Conservation (phyloP, 768 basidiomycete species). For the Leucocoprinus leucothites region DNA sequence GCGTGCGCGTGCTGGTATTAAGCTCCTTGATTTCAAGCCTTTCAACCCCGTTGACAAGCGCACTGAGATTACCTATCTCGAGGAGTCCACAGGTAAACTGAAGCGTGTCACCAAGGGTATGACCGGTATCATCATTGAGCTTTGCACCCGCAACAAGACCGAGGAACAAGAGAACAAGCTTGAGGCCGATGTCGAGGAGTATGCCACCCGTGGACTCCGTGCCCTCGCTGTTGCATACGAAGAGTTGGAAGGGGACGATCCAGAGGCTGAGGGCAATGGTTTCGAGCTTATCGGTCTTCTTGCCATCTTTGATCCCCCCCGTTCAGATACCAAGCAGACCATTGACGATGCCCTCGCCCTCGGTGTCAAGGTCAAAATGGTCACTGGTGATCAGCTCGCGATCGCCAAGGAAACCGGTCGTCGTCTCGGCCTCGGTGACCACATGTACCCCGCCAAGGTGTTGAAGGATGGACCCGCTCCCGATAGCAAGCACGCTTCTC, state of each 20-base stretch:
- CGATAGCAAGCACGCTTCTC: slow-evolving; percentile 73
- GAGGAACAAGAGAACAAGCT: slow-evolving; percentile 87
- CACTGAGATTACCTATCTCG: slow-evolving; percentile 96
- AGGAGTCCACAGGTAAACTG: slow-evolving; percentile 87
- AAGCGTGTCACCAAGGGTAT: slow-evolving; percentile 99
- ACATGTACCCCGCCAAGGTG: slow-evolving; percentile 99
- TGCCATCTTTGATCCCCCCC: slow-evolving; percentile 97
- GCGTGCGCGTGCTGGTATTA: slow-evolving; percentile 87
- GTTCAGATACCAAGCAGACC: slow-evolving; percentile 97
- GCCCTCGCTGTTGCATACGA: slow-evolving; percentile 96
- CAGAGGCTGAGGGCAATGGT: slow-evolving; percentile 87
- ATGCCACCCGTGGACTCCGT: slow-evolving; percentile 93
- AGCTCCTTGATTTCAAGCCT: slow-evolving; percentile 97
- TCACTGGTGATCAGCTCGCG: slow-evolving; percentile 98
- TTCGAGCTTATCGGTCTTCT: slow-evolving; percentile 97
- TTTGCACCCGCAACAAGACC: slow-evolving; percentile 96
- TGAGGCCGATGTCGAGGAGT: slow-evolving; percentile 95
- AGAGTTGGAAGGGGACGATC: slow-evolving; percentile 82
- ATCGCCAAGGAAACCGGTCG: slow-evolving; percentile 99
- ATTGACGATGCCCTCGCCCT: slow-evolving; percentile 96
- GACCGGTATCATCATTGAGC: slow-evolving; percentile 97
- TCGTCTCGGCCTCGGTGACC: slow-evolving; percentile 96
- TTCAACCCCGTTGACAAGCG: slow-evolving; percentile 99
- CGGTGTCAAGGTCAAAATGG: slow-evolving; percentile 99
- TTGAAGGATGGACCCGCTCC: slow-evolving; percentile 95